Evolutionary conservation across 2,329 filamentous ascomycete genomes (phyloP).

Genomic region (Fusarium sp.): DNA sequence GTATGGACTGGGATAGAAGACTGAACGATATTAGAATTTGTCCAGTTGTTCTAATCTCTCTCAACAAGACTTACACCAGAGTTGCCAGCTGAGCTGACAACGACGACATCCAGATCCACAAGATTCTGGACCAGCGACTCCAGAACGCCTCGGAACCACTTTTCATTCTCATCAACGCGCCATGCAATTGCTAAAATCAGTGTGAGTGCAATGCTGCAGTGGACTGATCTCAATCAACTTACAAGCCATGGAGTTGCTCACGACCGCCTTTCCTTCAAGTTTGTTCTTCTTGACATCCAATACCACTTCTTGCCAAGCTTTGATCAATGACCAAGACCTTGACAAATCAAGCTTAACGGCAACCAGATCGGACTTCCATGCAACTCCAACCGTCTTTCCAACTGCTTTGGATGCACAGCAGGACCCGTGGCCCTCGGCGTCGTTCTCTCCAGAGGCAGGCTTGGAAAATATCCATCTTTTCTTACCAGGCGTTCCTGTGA

Average conservation of each 20-base stretch:
- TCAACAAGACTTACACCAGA: background rate
- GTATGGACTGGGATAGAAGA: background rate
- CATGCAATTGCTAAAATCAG: background rate
- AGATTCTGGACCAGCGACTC: background rate
- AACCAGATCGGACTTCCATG: background rate
- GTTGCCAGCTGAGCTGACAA: background rate
- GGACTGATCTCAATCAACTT: background rate
- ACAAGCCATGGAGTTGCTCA: background rate
- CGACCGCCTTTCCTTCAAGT: background rate
- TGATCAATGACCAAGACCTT: background rate
- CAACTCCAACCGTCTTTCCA: background rate
- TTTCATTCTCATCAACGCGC: background rate
- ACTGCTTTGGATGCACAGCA: background rate
- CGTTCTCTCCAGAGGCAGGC: background rate
- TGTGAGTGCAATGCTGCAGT: too few species aligned
- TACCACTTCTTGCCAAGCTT: background rate
- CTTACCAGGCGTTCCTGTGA: background rate
- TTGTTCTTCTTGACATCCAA: background rate
- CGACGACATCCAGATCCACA: background rate
- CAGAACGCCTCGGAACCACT: background rate
- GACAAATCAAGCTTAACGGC: background rate
- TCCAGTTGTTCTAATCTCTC: fast-evolving
- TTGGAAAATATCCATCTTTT: background rate
- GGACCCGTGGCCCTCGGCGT: background rate
- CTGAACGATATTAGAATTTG: background rate